Percentiles rank a stretch among this genome's conserved stretches.
Conservation (phyloP, 140 eudicot species). For the Stevia rebaudiana region DNA sequence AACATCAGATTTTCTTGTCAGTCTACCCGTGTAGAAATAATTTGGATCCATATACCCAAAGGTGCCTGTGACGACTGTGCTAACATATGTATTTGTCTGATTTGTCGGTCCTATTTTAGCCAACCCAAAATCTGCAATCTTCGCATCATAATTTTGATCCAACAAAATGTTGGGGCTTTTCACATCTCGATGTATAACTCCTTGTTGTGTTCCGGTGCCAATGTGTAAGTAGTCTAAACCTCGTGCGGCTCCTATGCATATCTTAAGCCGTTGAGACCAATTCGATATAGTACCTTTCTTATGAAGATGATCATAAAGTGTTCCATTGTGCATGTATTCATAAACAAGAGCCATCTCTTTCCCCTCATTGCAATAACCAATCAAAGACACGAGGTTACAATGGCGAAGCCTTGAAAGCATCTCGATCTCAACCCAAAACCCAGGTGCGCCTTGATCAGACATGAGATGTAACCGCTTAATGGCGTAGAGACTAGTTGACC, state of each 20-base stretch:
- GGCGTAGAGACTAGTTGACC: conserved; percentile 14
- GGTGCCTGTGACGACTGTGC: conserved; percentile 18
- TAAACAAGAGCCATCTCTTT: conserved; percentile 28
- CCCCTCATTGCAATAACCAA: conserved; percentile 25
- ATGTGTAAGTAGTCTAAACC: conserved; percentile 21
- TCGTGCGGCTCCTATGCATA: conserved; percentile 21
- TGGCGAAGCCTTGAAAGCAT: conserved; percentile 22
- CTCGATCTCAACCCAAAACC: conserved; percentile 20
- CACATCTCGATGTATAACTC: conserved; percentile 31
- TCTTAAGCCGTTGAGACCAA: conserved; percentile 24
- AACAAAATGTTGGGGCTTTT: conserved; percentile 25
- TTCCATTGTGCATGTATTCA: conserved; percentile 26
- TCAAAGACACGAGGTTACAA: conserved; percentile 22
- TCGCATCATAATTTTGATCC: conserved; percentile 2
- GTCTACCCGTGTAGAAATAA: conserved; percentile 17
- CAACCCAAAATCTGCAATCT: conserved; percentile 3
- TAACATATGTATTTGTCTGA: neutral
- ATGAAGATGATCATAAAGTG: conserved; percentile 25
- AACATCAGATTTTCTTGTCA: conserved; percentile 29
- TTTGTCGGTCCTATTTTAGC: conserved; percentile 4
- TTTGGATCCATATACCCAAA: conserved; percentile 30
- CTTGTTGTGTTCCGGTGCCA: conserved; percentile 5
- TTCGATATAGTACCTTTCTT: neutral
- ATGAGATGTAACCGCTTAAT: conserved; percentile 22
- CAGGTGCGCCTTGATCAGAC: conserved; percentile 16